Base-by-base conservation (phyloP, 148 eudicot species). In the Chenopodium suecicum region DNA sequence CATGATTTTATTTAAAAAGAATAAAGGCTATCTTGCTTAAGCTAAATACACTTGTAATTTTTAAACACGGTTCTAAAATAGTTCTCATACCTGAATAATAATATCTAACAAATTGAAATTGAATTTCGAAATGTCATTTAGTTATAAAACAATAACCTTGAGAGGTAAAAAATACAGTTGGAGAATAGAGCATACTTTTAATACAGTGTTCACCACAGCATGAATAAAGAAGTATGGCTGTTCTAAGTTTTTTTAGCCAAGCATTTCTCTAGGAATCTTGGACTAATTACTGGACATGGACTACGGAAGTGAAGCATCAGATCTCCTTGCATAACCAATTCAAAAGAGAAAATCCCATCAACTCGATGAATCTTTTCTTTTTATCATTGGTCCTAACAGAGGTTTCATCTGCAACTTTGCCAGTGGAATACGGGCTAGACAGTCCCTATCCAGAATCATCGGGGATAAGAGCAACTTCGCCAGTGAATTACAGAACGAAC, bases 211-310 rank as follows among this genome's bases (percentile, higher is more conserved):
- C 64, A 63, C 82, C 78, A 80, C 56, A 16, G 52, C 44, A 48
- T 63, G 62, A 46, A 64, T 46, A 22, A 22, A n/a, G 56, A 67
- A 75, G 56, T 16, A 74, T 74, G 76, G 22, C 54, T 70, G 16
- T 13, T 48, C 32, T 22, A 22, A 64, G 20, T 12, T 23, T 72
- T 41, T 19, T 62, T 83, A 79, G 76, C 83, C 88, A 85, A 52
- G 31, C 83, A 22, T 85, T 70, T 25, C 44, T 44, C 48, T 52
- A 70, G 44, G 85, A 82, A 82, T 79, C 78, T 76, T 79, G 72
- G 44, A 82, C 44, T 25, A 20, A 66, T 58, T 79, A 78, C 71
- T 56, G 10, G 76, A 47, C 50, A 74, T 66, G 32, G 32, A 31
- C 32, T 31, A 31, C 2, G 70, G 37, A 22, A 48, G 19, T 70